Evolutionary conservation across 257 asterid species (phyloP).

Genomic region (Salvia rosmarinus): DNA sequence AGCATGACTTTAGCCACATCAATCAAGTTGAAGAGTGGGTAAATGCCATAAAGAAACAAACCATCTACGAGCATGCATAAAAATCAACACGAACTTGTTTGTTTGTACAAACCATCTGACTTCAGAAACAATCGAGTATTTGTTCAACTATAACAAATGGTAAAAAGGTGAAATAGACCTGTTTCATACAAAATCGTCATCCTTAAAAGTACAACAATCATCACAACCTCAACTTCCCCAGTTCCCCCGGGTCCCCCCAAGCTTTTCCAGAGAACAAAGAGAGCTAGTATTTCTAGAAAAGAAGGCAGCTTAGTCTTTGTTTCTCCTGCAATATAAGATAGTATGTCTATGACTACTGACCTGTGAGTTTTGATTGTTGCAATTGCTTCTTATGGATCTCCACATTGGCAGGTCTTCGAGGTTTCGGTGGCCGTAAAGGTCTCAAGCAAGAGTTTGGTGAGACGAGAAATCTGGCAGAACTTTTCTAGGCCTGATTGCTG

Average conservation of each 20-base stretch:
- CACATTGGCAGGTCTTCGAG: constrained; percentile 37
- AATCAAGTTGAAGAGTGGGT: constrained; percentile 2
- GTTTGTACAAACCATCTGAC: not conserved
- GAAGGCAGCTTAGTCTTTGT: not conserved
- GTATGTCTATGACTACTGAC: constrained; percentile 34
- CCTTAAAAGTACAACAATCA: not conserved
- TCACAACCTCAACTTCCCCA: not conserved
- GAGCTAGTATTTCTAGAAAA: constrained; percentile 18
- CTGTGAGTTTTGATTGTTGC: constrained; percentile 39
- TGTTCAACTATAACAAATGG: not conserved
- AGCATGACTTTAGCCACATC: constrained; percentile 3
- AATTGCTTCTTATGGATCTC: constrained; percentile 26
- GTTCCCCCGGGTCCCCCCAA: no score
- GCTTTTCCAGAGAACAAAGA: not conserved
- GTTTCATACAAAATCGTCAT: not conserved
- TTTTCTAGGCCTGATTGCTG: constrained; percentile 31
- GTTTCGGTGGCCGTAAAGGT: constrained; percentile 32
- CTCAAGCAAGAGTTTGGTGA: constrained; percentile 31
- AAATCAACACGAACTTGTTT: not conserved
- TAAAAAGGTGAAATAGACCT: not conserved
- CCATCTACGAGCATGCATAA: not conserved
- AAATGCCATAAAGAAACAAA: not conserved
- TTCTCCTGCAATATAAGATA: constrained; percentile 9
- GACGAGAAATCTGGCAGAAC: constrained; percentile 20
- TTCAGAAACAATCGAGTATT: not conserved